phyloP scores from a whole-genome alignment of 768 basidiomycete genomes.

The Clavaria fumosa region DNA sequence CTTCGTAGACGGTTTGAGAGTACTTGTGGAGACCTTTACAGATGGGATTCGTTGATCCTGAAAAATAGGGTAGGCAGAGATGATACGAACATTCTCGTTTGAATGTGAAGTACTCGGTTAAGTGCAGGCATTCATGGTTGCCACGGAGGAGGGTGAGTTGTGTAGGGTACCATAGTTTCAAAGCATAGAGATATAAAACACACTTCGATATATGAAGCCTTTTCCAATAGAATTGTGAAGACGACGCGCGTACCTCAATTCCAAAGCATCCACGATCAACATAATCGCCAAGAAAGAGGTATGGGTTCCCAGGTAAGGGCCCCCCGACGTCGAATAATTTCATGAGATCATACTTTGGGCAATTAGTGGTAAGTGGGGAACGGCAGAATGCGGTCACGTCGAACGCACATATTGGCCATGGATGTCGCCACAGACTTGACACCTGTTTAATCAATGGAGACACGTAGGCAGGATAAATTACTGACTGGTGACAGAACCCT shows the following conservation, averaged over 20 bases:
- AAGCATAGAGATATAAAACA: slow-evolving; percentile 79
- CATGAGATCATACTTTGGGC: slow-evolving; percentile 89
- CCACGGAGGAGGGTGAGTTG: slow-evolving; percentile 78
- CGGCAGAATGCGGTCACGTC: neutral
- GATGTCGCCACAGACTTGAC: slow-evolving; percentile 85
- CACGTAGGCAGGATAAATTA: slow-evolving; percentile 8
- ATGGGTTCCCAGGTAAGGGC: slow-evolving; percentile 61
- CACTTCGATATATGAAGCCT: slow-evolving; percentile 32
- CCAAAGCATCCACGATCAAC: slow-evolving; percentile 92
- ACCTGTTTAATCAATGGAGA: slow-evolving; percentile 5
- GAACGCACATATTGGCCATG: slow-evolving; percentile 83
- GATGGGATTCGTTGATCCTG: slow-evolving; percentile 2
- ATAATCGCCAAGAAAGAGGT: slow-evolving; percentile 93
- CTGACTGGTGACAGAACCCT: slow-evolving; percentile 83
- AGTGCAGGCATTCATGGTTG: slow-evolving; percentile 93
- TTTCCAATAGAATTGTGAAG: neutral
- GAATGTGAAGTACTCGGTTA: slow-evolving; percentile 97
- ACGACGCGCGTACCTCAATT: slow-evolving; percentile 30
- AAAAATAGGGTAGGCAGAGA: slow-evolving; percentile 3
- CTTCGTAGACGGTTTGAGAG: slow-evolving; percentile 72
- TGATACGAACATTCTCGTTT: slow-evolving; percentile 75
- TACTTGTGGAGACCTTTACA: slow-evolving; percentile 77
- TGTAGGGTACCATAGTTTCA: slow-evolving; percentile 83
- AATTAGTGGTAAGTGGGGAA: neutral
- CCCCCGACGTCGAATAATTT: slow-evolving; percentile 96